phyloP scores from a whole-genome alignment of 257 asterid species.

The Solanum neorickii region DNA sequence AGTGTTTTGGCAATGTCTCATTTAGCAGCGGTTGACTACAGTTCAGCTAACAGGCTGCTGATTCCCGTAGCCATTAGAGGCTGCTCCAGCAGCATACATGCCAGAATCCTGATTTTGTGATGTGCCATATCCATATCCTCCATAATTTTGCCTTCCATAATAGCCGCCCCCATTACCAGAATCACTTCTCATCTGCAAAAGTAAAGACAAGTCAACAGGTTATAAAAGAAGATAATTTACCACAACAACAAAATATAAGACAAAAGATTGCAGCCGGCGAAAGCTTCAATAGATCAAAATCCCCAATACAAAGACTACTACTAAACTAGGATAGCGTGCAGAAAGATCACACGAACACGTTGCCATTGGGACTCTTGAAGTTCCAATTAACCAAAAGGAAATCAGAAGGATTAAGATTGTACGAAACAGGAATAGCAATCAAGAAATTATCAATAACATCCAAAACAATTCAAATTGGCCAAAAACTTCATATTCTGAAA shows the following conservation, averaged over 20 bases:
- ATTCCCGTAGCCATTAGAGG: constrained; percentile 56
- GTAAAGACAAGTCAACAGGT: background rate
- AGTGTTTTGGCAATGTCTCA: constrained; percentile 12
- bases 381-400: background rate
- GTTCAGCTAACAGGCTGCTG: constrained; percentile 63
- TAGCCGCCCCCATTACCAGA: constrained; percentile 34
- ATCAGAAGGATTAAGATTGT: background rate
- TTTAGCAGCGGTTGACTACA: background rate
- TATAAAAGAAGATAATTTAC: background rate
- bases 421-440: background rate
- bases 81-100: constrained; percentile 30
- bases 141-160: constrained; percentile 61
- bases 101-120: constrained; percentile 18
- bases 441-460: background rate
- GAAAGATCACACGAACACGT: background rate
- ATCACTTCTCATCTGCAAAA: constrained; percentile 55
- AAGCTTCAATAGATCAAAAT: background rate
- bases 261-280: background rate
- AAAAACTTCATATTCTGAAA: background rate
- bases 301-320: background rate
- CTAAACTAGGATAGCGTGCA: background rate
- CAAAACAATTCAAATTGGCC: background rate
- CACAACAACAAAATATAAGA: background rate
- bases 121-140: constrained; percentile 52
- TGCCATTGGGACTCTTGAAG: background rate